Conservation (phyloP, 768 basidiomycete species). For the Russula vinacea region DNA sequence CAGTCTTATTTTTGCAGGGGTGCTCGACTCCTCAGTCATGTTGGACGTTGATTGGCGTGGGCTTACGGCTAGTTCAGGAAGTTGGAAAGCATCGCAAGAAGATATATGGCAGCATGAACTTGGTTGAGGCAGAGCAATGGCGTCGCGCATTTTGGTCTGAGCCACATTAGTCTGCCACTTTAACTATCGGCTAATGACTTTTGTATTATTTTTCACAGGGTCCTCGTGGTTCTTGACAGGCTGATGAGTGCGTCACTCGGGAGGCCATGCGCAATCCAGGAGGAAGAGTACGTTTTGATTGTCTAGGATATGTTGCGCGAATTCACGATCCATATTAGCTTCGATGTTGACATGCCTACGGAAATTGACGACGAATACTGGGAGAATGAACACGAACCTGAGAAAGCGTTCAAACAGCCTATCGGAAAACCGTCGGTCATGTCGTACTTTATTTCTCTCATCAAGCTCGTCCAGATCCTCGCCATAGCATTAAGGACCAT, state of each 20-base stretch:
- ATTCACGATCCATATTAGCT: slow-evolving; percentile 29
- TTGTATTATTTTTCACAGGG: slow-evolving; percentile 38
- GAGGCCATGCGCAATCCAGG: slow-evolving; percentile 67
- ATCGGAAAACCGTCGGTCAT: slow-evolving; percentile 51
- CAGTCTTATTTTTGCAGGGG: slow-evolving; percentile 43
- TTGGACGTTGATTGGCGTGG: slow-evolving; percentile 59
- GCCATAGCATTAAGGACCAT: slow-evolving; percentile 63
- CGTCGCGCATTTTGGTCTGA: slow-evolving; percentile 62
- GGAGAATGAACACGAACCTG: slow-evolving; percentile 25
- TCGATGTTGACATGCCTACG: slow-evolving; percentile 30
- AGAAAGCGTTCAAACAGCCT: slow-evolving; percentile 57
- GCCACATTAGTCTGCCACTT: neutral
- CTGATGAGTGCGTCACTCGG: slow-evolving; percentile 52
- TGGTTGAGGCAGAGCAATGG: slow-evolving; percentile 67
- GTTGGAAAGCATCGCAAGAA: slow-evolving; percentile 65
- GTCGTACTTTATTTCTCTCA: slow-evolving; percentile 51
- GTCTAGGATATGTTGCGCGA: neutral
- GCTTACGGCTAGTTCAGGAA: slow-evolving; percentile 71
- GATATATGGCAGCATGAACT: slow-evolving; percentile 41
- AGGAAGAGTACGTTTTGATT: slow-evolving; percentile 58
- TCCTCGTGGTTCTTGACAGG: slow-evolving; percentile 49
- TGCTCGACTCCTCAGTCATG: slow-evolving; percentile 48
- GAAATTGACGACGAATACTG: slow-evolving; percentile 31
- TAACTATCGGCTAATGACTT: neutral
- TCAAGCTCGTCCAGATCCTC: slow-evolving; percentile 63